Base-by-base conservation (phyloP, 2,329 filamentous ascomycete species). In the Elsinoe australis region DNA sequence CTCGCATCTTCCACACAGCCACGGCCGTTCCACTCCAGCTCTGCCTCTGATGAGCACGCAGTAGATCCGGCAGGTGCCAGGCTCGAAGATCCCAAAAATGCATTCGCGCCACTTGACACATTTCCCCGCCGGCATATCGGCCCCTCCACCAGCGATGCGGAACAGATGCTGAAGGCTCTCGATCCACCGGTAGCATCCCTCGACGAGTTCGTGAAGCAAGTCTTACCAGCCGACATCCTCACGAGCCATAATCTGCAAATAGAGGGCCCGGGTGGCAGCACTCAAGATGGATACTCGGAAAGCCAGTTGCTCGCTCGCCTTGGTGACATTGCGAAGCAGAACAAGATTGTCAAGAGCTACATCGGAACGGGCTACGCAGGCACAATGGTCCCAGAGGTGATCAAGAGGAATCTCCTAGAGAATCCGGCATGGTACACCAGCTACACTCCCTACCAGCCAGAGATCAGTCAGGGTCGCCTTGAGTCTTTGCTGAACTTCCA, bases 381-480 rank as follows among this genome's bases (percentile, higher is more conserved):
- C 28, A 90, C 87, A n/a, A 77, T 83, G 56, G 83, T 86, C 1
- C 90, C 90, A 3, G 79, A 87, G 49, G 89, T 95, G 50, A 94
- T 96, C 64, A 87, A 92, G 73, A 78, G 89, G 56, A 95, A 95
- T 63, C 76, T 96, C 3, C 71, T 96, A 51, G 88, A 96, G 73
- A 90, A 85, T 64, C 90, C 90, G 4, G 88, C 83, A 7, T 96
- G 90, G 90, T 96, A 96, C 66, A 96, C 90, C 32, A 95, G 88
- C 69, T 95, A 96, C 67, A 95, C 90, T 0, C 90, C 90, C 12
- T 96, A 95, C 68, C 90, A 96, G 70, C 85, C 90, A 2, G 90
- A 96, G 70, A 95, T 96, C 71, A 95, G 88, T 64, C 90, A 96
- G 69, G 90, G 90, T 28, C 82, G 90, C 49, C 69, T 96, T 53